Percentiles rank a stretch among this genome's conserved stretches.
Conservation (phyloP, 345 rosid genomes). For the Draba incana region DNA sequence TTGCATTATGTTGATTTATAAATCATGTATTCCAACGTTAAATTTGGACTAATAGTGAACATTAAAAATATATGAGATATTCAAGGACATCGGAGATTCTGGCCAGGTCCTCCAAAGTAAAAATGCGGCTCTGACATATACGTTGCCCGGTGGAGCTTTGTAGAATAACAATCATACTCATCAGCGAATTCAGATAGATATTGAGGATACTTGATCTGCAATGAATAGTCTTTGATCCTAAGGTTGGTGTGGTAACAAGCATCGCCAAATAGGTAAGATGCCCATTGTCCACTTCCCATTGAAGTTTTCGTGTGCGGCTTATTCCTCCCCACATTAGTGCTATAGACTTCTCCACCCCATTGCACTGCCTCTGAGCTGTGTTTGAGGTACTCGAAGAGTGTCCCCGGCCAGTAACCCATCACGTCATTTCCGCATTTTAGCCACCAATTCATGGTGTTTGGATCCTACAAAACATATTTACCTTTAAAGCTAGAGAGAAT, state of each 20-base stretch:
- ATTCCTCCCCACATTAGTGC: slow-evolving; percentile 43
- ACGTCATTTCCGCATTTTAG: background rate
- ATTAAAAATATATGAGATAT: background rate
- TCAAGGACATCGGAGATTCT: slow-evolving; percentile 36
- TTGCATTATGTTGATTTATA: background rate
- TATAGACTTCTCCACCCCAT: slow-evolving; percentile 68
- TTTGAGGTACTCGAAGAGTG: slow-evolving; percentile 33
- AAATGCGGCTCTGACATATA: slow-evolving; percentile 39
- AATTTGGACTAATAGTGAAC: background rate
- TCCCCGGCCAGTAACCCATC: slow-evolving; percentile 55
- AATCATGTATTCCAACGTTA: background rate
- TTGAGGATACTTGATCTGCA: slow-evolving; percentile 45
- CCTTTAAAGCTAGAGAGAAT: background rate
- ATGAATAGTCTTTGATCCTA: slow-evolving; percentile 50
- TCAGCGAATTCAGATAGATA: too few relatives aligned
- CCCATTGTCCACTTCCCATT: slow-evolving; percentile 58
- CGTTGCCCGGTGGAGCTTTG: too few relatives aligned
- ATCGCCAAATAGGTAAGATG: background rate
- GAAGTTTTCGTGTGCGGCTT: slow-evolving; percentile 55
- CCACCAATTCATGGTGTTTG: slow-evolving; percentile 55
- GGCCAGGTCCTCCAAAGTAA: slow-evolving; percentile 62
- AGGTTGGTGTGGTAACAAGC: slow-evolving; percentile 46
- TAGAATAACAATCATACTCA: too few relatives aligned
- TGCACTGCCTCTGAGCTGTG: slow-evolving; percentile 51
- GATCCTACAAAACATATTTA: slow-evolving; percentile 45